Evolutionary conservation across 192 early-diverging fungal species (phyloP), one percentile per base, ranked within the genome.

Genomic region (Linnemannia hyalina): DNA sequence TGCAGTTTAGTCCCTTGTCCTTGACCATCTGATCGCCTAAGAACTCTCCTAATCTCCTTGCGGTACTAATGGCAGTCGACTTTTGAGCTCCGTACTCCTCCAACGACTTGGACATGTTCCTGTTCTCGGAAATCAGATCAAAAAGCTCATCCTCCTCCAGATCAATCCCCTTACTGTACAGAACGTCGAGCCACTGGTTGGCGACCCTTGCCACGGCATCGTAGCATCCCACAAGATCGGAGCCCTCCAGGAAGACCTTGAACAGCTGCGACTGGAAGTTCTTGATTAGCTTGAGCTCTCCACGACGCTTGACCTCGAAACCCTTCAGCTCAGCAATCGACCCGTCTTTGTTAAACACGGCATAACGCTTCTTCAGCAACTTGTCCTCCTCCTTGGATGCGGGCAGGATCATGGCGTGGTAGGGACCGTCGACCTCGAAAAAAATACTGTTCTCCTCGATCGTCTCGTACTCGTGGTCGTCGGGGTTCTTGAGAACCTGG

Each of bases 381-480:
- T 98, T 98, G 82, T 99, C 97, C 73, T 96, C 98, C 87, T 97
- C 96, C 49, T 95, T 97, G 74, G 97, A 98, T 9, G 97, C 92
- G 20, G 99, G 99, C 55, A 99, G 82, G 72, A 99, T 97, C 99
- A 99, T 99, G 32, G 98, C 98, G 52, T 95, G 94, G 85, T 99
- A 99, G 35, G 99, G 99, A 13, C 99, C 99, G 78, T 99, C 98
- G 36, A 99, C 98, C 87, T 99, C 99, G 75, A 99, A 99, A 78
- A 99, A 98, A 65, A 99, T 99, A 88, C 93, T 95, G 91, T 99
- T 99, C 76, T 99, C 99, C 75, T 93, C 94, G 47, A 91, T 93
- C 16, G 89, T 91, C 23, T 86, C 69, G 82, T 98, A 98, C 49
- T 92, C 83, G 69, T 90, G 88, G 6, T 88, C 90, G n/a, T 86